A percentile compares a stretch with the other conserved stretches of the same genome.
These are phyloP conservation scores for Beta vulgaris DNA, from an alignment of 148 eudicot genomes.

Conservation along the genomic window DNA sequence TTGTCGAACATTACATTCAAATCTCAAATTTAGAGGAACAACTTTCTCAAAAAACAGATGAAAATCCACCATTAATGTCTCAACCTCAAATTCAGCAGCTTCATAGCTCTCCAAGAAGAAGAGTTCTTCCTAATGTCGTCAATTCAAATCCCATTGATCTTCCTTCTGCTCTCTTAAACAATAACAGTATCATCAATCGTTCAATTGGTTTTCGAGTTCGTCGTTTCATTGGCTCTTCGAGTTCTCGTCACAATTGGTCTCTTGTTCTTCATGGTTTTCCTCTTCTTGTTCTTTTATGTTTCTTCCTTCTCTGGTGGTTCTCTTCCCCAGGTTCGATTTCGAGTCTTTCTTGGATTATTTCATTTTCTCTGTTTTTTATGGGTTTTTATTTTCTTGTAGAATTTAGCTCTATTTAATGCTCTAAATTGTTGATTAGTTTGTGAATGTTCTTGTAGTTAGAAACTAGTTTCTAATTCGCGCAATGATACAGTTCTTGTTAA, in stretches of 20 bases:
- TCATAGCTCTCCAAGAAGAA: background rate
- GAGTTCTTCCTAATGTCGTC: background rate
- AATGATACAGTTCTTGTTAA: background rate
- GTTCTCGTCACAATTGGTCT: too few relatives aligned
- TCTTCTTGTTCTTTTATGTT: slow-evolving; percentile 30
- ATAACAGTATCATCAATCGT: background rate
- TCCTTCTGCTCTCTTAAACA: background rate
- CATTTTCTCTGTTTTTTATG: background rate
- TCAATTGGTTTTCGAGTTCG: too few relatives aligned
- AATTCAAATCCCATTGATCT: background rate
- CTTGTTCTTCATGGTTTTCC: slow-evolving; percentile 32
- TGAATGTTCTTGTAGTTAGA: background rate
- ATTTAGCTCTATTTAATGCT: background rate
- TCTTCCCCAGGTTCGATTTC: slow-evolving; percentile 44
- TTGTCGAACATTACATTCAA: background rate
- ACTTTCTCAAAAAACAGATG: background rate
- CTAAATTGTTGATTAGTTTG: background rate
- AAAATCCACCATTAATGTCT: background rate
- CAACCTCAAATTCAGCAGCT: background rate
- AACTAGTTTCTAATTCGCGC: background rate
- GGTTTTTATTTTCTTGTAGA: background rate
- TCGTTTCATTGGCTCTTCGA: background rate
- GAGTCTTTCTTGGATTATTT: background rate
- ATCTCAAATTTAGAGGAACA: background rate
- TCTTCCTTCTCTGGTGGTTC: slow-evolving; percentile 60